A percentile compares a stretch with the other conserved stretches of the same genome.
phyloP scores from a whole-genome alignment of 208 protist genomes.

The Crithidia acanthocephali region DNA sequence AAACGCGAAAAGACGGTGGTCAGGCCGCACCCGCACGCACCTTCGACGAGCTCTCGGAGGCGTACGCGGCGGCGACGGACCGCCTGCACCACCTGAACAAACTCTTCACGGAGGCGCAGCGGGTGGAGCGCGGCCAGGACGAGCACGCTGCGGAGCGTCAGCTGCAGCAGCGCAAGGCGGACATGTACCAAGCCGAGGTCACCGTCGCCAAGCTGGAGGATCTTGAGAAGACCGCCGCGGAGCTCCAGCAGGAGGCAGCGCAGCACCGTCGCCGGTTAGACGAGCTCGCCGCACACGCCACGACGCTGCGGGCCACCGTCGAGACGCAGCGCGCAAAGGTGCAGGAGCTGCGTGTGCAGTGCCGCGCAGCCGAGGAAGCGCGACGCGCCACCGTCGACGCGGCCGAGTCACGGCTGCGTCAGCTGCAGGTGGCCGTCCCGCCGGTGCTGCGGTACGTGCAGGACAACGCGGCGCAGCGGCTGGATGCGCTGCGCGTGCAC shows the following conservation, averaged over 20 bases:
- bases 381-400: constrained; percentile 10
- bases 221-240: constrained; percentile 33
- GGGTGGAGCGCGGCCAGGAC: constrained; percentile 50
- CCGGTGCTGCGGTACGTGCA: constrained; percentile 50
- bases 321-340: constrained; percentile 22
- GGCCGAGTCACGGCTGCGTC: constrained; percentile 25
- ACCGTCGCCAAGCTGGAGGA: constrained; percentile 48
- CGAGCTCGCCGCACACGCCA: constrained; percentile 34
- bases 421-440: constrained; percentile 35
- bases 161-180: constrained; percentile 43
- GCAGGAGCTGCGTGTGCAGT: constrained; percentile 16
- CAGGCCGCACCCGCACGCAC: constrained; percentile 5
- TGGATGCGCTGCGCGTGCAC: constrained; percentile 39
- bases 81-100: constrained; percentile 60
- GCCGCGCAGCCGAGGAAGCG: constrained; percentile 11
- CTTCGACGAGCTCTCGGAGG: constrained; percentile 59
- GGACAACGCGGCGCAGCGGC: constrained; percentile 13
- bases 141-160: constrained; percentile 30
- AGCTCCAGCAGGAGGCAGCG: constrained; percentile 34
- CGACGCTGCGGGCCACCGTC: constrained; percentile 11
- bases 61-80: constrained; percentile 53
- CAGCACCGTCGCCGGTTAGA: constrained; percentile 39
- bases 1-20: background rate
- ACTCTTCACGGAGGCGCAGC: constrained; percentile 61
- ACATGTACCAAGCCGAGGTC: constrained; percentile 46